These are phyloP conservation scores for Plasmodiophora brassicae DNA, from an alignment of 208 protist genomes.

Conservation along the genomic window DNA sequence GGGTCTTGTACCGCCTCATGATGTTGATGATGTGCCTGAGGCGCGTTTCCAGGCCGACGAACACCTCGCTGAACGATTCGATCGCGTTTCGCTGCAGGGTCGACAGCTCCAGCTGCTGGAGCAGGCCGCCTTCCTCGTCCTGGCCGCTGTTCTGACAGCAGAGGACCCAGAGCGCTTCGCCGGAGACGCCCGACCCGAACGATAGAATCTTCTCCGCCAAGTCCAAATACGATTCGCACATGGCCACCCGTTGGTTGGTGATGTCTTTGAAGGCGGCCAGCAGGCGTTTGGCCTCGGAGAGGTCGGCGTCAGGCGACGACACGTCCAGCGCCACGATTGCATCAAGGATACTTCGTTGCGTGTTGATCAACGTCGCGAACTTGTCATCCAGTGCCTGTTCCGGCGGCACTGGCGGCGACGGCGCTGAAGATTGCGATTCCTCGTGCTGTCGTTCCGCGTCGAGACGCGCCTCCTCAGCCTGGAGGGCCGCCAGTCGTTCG, in stretches of 20 bases:
- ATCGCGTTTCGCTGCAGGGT: neutral
- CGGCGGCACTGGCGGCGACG: neutral
- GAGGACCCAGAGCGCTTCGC: neutral
- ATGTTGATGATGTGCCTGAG: neutral
- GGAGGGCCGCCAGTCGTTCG: neutral
- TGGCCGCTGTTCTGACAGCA: too few relatives aligned
- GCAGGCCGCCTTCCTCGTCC: neutral
- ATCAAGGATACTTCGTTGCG: neutral
- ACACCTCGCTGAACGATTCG: neutral
- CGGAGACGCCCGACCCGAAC: neutral
- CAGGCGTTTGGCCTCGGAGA: neutral
- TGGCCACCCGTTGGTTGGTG: neutral
- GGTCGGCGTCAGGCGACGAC: neutral
- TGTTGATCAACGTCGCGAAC: neutral
- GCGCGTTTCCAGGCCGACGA: neutral
- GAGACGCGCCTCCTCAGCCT: neutral
- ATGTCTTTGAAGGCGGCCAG: neutral
- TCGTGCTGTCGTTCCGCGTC: neutral
- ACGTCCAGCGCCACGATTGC: neutral
- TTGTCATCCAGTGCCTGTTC: neutral
- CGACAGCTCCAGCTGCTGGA: neutral
- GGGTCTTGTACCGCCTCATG: neutral
- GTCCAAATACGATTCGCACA: neutral
- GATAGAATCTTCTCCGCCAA: neutral
- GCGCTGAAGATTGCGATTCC: neutral